Percentiles rank a stretch among this genome's conserved stretches.
Conservation (phyloP, 1,284 basidiomycete species). For the Cryptococcus floricola region DNA sequence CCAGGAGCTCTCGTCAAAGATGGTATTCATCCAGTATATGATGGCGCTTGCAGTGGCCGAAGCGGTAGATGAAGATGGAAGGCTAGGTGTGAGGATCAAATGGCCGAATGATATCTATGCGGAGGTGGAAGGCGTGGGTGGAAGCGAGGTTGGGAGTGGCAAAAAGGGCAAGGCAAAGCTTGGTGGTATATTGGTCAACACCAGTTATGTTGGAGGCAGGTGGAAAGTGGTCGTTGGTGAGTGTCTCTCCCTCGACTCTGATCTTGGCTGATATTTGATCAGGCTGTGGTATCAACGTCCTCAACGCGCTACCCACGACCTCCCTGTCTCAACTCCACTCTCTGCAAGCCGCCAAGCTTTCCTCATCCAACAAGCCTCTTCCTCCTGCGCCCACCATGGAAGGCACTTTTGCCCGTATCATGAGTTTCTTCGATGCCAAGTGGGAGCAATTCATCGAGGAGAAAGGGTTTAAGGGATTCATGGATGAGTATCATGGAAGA, state of each 20-base stretch:
- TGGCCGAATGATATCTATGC: slow-evolving; percentile 98
- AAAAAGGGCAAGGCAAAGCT: slow-evolving; percentile 62
- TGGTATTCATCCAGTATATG: slow-evolving; percentile 96
- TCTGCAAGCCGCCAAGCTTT: slow-evolving; percentile 26
- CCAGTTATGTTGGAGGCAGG: slow-evolving; percentile 67
- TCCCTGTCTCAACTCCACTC: slow-evolving; percentile 68
- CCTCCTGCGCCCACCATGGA: slow-evolving; percentile 63
- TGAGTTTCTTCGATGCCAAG: slow-evolving; percentile 72
- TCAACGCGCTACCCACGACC: slow-evolving; percentile 76
- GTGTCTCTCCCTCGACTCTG: slow-evolving; percentile 23
- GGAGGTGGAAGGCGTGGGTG: slow-evolving; percentile 50
- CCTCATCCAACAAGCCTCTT: slow-evolving; percentile 26
- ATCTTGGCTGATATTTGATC: background rate
- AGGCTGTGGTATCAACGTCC: slow-evolving; percentile 89
- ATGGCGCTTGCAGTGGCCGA: slow-evolving; percentile 85
- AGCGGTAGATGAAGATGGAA: slow-evolving; percentile 58
- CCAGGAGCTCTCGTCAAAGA: slow-evolving; percentile 57
- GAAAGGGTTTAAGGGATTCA: slow-evolving; percentile 70
- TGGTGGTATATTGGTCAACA: slow-evolving; percentile 88
- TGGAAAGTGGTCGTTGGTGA: slow-evolving; percentile 77
- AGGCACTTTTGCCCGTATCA: slow-evolving; percentile 66
- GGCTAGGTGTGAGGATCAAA: slow-evolving; percentile 69
- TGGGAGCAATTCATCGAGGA: slow-evolving; percentile 67
- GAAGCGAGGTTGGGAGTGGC: slow-evolving; percentile 33
- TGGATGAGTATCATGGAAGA: slow-evolving; percentile 68